phyloP scores from a whole-genome alignment of 495 filamentous ascomycete genomes.

The Penicillium ucsense region DNA sequence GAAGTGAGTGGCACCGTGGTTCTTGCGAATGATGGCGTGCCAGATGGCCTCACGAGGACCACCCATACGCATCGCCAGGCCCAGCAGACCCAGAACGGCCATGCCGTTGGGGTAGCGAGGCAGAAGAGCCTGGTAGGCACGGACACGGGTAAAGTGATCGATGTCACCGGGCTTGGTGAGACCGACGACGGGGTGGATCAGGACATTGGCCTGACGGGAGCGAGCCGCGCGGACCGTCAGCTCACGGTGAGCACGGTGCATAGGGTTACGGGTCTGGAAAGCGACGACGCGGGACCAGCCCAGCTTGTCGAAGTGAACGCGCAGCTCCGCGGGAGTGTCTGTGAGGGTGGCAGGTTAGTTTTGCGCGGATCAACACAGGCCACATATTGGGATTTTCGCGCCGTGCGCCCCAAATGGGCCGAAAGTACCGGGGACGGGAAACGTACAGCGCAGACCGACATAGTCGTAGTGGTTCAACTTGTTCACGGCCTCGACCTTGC shows the following conservation, averaged over 20 bases:
- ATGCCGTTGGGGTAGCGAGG: constrained; percentile 98
- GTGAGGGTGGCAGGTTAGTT: not conserved
- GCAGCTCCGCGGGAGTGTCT: constrained; percentile 93
- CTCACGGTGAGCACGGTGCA: constrained; percentile 97
- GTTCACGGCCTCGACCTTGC: constrained; percentile 90
- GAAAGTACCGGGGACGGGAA: not conserved
- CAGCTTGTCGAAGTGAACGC: constrained; percentile 96
- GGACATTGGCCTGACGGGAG: constrained; percentile 89
- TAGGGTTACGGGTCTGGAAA: constrained; percentile 98
- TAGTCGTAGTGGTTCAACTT: constrained; percentile 97
- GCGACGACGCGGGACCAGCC: constrained; percentile 95
- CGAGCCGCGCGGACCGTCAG: constrained; percentile 94
- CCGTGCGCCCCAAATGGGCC: not conserved
- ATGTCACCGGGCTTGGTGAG: constrained; percentile 98
- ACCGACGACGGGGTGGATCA: constrained; percentile 97
- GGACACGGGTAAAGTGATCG: constrained; percentile 98
- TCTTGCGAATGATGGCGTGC: constrained; percentile 99
- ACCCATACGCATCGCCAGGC: constrained; percentile 98
- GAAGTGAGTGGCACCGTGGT: constrained; percentile 98
- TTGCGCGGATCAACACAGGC: not conserved
- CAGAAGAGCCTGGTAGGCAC: constrained; percentile 93
- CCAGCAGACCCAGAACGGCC: constrained; percentile 92
- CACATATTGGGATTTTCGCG: not conserved
- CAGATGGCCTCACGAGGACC: constrained; percentile 97
- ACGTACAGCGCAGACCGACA: constrained; percentile 84